Base-by-base conservation (phyloP, 306 rosid genomes). In the Hylodesmum podocarpum region DNA sequence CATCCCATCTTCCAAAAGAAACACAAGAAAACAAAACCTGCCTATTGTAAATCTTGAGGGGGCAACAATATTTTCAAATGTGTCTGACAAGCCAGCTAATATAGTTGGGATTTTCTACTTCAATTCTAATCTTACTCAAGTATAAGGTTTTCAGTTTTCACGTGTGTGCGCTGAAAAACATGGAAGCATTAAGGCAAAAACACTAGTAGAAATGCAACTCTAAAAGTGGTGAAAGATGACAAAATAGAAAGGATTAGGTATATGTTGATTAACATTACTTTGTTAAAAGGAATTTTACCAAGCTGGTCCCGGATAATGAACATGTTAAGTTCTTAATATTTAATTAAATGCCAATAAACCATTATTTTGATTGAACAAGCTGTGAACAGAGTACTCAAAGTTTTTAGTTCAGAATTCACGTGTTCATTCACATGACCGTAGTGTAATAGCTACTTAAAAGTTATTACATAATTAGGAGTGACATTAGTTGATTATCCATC, bases 21-120 rank as follows among this genome's bases (percentile, higher is more conserved):
- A 37, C 34, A 16, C 10, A 78, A 68, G 33, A 78, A 82, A 82
- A 76, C 84, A 80, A 84, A 80, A 41, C 65, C 29, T 28, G 66
- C 43, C 77, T 6, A 36, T 53, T 69, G 77, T 78, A 58, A 53
- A 85, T 78, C 71, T 46, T 70, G 22, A 74, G 29, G 76, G 59
- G 41, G 54, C 50, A 66, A 73, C 71, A 44, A 49, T 50, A 70
- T 70, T 61, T 81, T 61, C 64, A 68, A 37, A 34, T 61, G 68
- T 21, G 13, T 64, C 89, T 85, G 89, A 85, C 86, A 80, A 59
- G 80, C 88, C 90, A 87, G 90, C 85, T 75, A 77, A 64, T 77
- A 40, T 36, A 73, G 33, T 37, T 80, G n/a, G 49, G 67, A 68
- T 65, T 66, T 78, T 76, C 79, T 66, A 39, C 53, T 74, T 36